Evolutionary conservation across 331 rosid genomes (phyloP).

Genomic region (Rosa hybrid): DNA sequence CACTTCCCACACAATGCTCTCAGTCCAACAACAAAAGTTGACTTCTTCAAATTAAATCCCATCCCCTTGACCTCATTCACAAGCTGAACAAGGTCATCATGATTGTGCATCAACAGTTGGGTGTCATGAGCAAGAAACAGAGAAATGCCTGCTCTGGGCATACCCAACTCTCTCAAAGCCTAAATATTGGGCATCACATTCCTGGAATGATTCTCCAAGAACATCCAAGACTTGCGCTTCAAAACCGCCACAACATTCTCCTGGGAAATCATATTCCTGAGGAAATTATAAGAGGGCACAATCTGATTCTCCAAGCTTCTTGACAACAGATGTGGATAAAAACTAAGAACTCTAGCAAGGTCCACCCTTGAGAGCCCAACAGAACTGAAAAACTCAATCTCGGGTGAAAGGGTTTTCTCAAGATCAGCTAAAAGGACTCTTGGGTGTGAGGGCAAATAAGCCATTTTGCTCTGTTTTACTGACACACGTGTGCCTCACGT

Average conservation of each 20-base stretch:
- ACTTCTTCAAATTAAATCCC: conserved; percentile 29
- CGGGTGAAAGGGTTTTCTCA: conserved; percentile 35
- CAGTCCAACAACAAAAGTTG: conserved; percentile 24
- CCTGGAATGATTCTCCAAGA: not conserved
- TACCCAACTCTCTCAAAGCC: conserved; percentile 16
- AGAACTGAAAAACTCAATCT: conserved; percentile 23
- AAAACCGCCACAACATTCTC: conserved; percentile 20
- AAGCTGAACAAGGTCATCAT: conserved; percentile 5
- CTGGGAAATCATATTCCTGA: conserved; percentile 24
- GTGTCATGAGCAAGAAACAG: conserved; percentile 21
- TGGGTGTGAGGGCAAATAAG: conserved; percentile 1
- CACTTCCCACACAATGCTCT: conserved; percentile 26
- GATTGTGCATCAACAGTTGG: not conserved
- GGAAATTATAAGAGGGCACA: conserved; percentile 25
- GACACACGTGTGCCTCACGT: no score
- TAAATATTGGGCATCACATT: conserved; percentile 30
- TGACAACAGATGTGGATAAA: conserved; percentile 15
- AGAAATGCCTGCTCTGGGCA: conserved; percentile 18
- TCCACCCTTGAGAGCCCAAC: conserved; percentile 23
- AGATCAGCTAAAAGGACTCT: conserved; percentile 21
- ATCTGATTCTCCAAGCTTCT: conserved; percentile 37
- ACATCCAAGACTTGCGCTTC: conserved; percentile 20
- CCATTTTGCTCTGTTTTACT: no score
- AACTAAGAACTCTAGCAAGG: conserved; percentile 21
- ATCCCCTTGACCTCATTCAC: conserved; percentile 37